Conservation (phyloP, 208 protist genomes). For the Acanthamoeba castellanii region DNA sequence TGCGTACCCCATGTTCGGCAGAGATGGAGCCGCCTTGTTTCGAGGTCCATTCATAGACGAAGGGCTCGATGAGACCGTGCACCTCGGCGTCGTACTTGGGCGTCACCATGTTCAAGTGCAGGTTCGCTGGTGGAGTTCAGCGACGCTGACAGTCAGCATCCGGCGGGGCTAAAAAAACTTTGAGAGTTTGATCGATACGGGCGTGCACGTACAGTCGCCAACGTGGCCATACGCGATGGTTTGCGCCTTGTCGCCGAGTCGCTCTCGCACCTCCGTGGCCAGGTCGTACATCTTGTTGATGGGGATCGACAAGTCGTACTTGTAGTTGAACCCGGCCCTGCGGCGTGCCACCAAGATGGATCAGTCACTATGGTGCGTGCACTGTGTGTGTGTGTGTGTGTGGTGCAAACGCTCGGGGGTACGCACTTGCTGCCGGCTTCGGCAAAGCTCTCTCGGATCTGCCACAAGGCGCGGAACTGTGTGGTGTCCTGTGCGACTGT, state of each 20-base stretch:
- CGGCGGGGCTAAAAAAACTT: background rate
- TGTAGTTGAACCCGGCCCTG: slow-evolving; percentile 85
- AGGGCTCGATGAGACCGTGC: slow-evolving; percentile 89
- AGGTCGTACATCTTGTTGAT: slow-evolving; percentile 88
- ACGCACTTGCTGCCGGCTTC: slow-evolving; percentile 74
- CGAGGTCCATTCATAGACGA: slow-evolving; percentile 90
- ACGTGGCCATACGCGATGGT: slow-evolving; percentile 97
- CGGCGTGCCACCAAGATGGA: slow-evolving; percentile 6
- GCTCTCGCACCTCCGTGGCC: slow-evolving; percentile 84
- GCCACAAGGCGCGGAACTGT: slow-evolving; percentile 84
- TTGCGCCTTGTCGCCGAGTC: slow-evolving; percentile 46
- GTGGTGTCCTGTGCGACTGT: slow-evolving; percentile 81
- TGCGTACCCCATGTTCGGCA: slow-evolving; percentile 94
- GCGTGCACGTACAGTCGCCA: slow-evolving; percentile 91
- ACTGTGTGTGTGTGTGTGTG: too few species aligned
- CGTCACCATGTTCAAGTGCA: slow-evolving; percentile 95
- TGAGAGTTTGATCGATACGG: background rate
- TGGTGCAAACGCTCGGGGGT: background rate
- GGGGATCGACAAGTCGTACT: slow-evolving; percentile 93
- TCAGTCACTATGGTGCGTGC: too few species aligned
- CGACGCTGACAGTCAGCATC: background rate
- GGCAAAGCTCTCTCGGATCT: slow-evolving; percentile 88
- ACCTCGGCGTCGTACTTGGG: slow-evolving; percentile 79
- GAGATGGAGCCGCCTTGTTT: slow-evolving; percentile 92
- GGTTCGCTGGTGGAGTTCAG: slow-evolving; percentile 91